Conservation (phyloP, 2,329 filamentous ascomycete genomes). For the Hymenoscyphus occultus region DNA sequence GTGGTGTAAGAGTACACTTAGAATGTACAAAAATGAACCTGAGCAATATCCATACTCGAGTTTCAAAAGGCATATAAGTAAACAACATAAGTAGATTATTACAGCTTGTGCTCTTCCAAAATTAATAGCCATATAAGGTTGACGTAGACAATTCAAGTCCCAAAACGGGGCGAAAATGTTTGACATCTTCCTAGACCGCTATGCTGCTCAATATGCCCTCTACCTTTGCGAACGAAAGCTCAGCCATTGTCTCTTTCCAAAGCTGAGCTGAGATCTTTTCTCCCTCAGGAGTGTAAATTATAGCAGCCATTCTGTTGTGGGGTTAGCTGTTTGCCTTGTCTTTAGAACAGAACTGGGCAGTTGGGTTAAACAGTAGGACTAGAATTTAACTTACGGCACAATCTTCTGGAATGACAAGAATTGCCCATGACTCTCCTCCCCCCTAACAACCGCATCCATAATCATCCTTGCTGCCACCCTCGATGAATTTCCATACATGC, state of each 20-base stretch:
- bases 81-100: no score
- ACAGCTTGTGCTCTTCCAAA: no score
- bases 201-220: neutral
- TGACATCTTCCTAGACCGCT: no score
- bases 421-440: slow-evolving; percentile 14
- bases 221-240: slow-evolving; percentile 15
- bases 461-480: slow-evolving; percentile 11
- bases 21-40: no score
- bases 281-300: slow-evolving; percentile 11
- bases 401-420: slow-evolving; percentile 15
- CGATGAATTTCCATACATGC: slow-evolving; percentile 11
- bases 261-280: slow-evolving; percentile 1
- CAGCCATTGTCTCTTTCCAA: slow-evolving; percentile 18
- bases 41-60: no score
- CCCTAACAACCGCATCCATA: slow-evolving; percentile 12
- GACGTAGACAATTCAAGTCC: no score
- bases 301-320: slow-evolving; percentile 2
- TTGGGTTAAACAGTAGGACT: neutral
- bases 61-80: no score
- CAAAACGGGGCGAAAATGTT: no score
- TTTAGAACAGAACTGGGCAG: neutral
- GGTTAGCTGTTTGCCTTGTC: neutral
- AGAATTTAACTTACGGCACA: slow-evolving; percentile 12
- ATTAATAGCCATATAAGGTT: no score
- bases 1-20: no score